Conservation (phyloP, 768 basidiomycete species). For the Suillus luteus region DNA sequence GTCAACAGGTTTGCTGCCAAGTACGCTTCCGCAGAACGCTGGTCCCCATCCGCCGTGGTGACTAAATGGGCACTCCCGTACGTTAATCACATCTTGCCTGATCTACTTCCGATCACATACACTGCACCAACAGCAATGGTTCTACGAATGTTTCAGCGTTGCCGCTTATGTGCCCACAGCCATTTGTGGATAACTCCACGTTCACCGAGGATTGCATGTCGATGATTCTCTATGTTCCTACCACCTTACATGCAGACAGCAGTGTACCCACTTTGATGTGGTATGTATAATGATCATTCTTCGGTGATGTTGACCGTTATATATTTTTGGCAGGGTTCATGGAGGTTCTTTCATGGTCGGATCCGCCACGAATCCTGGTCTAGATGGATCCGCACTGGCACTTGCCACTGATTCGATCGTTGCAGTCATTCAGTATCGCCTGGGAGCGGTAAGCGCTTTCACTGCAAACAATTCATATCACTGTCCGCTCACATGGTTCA, state of each 20-base stretch:
- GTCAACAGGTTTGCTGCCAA: conserved; percentile 62
- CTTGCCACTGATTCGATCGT: conserved; percentile 73
- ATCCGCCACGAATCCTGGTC: conserved; percentile 66
- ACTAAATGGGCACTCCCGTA: conserved; percentile 67
- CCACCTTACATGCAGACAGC: conserved; percentile 32
- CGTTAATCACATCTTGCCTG: conserved; percentile 26
- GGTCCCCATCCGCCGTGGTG: conserved; percentile 55
- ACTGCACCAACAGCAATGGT: conserved; percentile 42
- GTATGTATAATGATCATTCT: conserved; percentile 37
- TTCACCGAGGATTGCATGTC: conserved; percentile 82
- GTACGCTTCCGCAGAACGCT: conserved; percentile 66
- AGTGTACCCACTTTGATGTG: conserved; percentile 59
- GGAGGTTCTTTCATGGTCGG: conserved; percentile 81
- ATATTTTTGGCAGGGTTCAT: conserved; percentile 60
- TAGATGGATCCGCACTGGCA: conserved; percentile 80
- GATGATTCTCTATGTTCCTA: conserved; percentile 72
- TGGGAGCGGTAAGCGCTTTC: conserved; percentile 62
- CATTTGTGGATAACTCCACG: conserved; percentile 45
- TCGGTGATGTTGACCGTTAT: background rate
- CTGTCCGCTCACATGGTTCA: background rate
- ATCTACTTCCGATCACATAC: conserved; percentile 5
- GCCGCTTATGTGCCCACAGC: conserved; percentile 76
- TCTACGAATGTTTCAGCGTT: conserved; percentile 52
- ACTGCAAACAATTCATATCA: background rate
- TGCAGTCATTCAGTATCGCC: conserved; percentile 79